phyloP scores from a whole-genome alignment of 257 asterid species.

The Thymus quinquecostatus region DNA sequence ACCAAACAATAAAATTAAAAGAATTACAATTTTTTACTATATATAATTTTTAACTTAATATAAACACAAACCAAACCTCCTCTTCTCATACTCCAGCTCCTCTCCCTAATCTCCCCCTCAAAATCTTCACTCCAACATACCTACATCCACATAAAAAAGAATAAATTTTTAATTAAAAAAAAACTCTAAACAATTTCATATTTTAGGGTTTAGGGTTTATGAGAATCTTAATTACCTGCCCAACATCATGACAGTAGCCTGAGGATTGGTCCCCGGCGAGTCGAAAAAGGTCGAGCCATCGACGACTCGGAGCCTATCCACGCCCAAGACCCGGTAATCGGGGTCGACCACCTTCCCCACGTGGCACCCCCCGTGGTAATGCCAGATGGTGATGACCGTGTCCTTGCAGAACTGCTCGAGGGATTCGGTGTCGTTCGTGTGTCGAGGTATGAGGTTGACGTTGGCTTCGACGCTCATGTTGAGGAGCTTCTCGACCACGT shows the following conservation, averaged over 20 bases:
- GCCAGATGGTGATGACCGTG: constrained; percentile 98
- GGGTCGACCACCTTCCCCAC: constrained; percentile 72
- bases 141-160: constrained; percentile 40
- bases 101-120: constrained; percentile 69
- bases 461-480: constrained; percentile 85
- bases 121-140: constrained; percentile 94
- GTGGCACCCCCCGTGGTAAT: constrained; percentile 97
- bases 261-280: constrained; percentile 99
- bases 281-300: constrained; percentile 77
- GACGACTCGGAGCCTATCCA: constrained; percentile 69
- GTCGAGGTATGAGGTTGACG: constrained; percentile 83
- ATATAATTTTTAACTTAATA: constrained; percentile 4
- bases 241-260: constrained; percentile 94
- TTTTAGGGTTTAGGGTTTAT: too few relatives aligned
- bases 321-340: constrained; percentile 69
- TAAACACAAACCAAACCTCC: constrained; percentile 24
- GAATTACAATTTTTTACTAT: constrained; percentile 27
- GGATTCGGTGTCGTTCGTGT: constrained; percentile 74
- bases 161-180: too few relatives aligned
- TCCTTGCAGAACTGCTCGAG: constrained; percentile 89
- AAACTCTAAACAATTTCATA: too few relatives aligned
- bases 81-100: constrained; percentile 52
- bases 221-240: constrained; percentile 61
- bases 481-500: constrained; percentile 57
- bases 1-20: constrained; percentile 36